Conservation (phyloP, 257 asterid genomes). For the Eucommia ulmoides region DNA sequence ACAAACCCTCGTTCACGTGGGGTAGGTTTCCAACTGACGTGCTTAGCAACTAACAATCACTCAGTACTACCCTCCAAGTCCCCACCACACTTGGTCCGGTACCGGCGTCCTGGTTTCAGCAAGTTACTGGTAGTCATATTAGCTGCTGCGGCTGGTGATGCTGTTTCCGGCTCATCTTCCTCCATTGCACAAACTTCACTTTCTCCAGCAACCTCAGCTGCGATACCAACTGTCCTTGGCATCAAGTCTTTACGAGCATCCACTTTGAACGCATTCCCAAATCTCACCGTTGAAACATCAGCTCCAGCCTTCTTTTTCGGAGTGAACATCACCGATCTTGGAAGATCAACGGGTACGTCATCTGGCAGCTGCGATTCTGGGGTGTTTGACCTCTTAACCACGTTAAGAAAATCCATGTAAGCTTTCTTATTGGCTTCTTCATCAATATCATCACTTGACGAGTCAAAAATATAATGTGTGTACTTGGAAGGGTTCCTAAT, state of each 20-base stretch:
- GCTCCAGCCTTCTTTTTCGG: conserved; percentile 36
- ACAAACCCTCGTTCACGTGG: too few relatives aligned
- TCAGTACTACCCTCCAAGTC: too few relatives aligned
- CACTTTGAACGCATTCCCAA: conserved; percentile 15
- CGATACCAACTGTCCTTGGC: conserved; percentile 28
- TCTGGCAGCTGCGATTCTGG: conserved; percentile 10
- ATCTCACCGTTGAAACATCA: conserved; percentile 13
- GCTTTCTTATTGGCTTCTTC: conserved; percentile 57
- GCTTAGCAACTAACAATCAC: too few relatives aligned
- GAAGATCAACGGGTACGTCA: conserved; percentile 20
- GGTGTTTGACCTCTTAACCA: conserved; percentile 24
- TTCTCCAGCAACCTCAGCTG: conserved; percentile 24
- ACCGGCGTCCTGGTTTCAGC: not conserved
- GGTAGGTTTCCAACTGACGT: too few relatives aligned
- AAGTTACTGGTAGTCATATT: not conserved
- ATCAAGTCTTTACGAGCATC: conserved; percentile 19
- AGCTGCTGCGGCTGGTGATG: not conserved
- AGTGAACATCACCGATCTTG: conserved; percentile 39
- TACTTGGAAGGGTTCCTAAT: conserved; percentile 73
- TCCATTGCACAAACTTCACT: not conserved
- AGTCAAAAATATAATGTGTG: conserved; percentile 48
- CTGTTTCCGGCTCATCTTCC: not conserved
- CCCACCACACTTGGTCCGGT: not conserved
- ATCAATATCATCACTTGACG: conserved; percentile 37
- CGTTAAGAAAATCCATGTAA: conserved; percentile 33